Conservation (phyloP, 768 basidiomycete species). For the Kwoniella botswanensis region DNA sequence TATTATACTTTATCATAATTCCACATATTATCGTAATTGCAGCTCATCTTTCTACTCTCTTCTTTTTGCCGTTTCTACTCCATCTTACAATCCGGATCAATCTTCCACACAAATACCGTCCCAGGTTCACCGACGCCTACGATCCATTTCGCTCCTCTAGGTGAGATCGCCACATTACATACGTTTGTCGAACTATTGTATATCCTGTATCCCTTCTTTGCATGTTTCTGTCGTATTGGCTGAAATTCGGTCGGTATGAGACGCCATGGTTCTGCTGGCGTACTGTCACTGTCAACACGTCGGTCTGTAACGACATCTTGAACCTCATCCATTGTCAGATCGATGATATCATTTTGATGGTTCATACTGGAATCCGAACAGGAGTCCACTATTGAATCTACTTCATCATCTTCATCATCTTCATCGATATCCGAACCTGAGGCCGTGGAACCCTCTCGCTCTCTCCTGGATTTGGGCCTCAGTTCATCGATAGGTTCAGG, state of each 20-base stretch:
- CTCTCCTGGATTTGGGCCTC: background rate
- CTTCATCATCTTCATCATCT: conserved; percentile 7
- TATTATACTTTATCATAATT: too few species aligned
- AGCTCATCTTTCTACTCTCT: too few species aligned
- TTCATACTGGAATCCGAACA: background rate
- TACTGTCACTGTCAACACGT: background rate
- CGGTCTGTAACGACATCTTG: background rate
- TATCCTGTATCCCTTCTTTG: background rate
- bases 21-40: too few species aligned
- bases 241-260: conserved; percentile 6
- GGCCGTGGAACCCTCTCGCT: background rate
- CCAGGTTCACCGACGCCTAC: conserved; percentile 22
- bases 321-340: background rate
- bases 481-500: background rate
- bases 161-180: conserved; percentile 23
- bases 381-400: background rate
- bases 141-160: conserved; percentile 31
- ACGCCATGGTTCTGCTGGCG: conserved; percentile 15
- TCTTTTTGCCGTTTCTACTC: background rate
- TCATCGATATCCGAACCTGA: background rate
- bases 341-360: background rate
- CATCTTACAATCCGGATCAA: conserved; percentile 1
- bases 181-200: background rate
- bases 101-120: conserved; percentile 26
- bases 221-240: background rate